Percentiles rank a stretch among this genome's conserved stretches.
Evolutionary conservation across 345 rosid genomes (phyloP).

Genomic region (Melaleuca alternifolia): DNA sequence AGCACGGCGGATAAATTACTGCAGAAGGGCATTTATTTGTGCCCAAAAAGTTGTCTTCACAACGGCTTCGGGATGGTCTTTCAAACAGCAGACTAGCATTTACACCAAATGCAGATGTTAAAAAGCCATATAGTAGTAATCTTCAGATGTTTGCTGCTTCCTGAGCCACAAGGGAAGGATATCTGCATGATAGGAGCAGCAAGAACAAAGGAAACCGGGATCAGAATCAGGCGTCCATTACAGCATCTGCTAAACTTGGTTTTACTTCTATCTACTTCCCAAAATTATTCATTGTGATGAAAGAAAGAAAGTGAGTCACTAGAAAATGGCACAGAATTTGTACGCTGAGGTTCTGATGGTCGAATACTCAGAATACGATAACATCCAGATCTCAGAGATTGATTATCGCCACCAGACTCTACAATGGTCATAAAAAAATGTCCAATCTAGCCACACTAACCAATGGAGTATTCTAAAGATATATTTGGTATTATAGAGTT

Average conservation of each 20-base stretch:
- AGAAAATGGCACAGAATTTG: background rate
- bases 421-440: background rate
- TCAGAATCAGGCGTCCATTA: background rate
- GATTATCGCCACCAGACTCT: background rate
- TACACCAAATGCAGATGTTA: background rate
- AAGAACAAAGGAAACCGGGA: background rate
- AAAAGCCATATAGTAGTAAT: background rate
- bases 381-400: background rate
- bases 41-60: background rate
- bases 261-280: background rate
- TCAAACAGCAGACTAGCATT: background rate
- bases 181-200: background rate
- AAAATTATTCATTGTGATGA: background rate
- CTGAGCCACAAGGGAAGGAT: background rate
- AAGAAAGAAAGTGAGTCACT: background rate
- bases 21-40: background rate
- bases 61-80: background rate
- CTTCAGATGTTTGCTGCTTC: background rate
- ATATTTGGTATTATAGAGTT: background rate
- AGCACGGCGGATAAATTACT: background rate
- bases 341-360: background rate
- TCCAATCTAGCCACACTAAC: background rate
- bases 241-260: background rate
- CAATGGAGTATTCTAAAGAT: background rate
- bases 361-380: background rate